Percentiles rank a stretch among this genome's conserved stretches.
These are phyloP conservation scores for Acer campestre DNA, from an alignment of 345 rosid genomes.

Conservation along the genomic window DNA sequence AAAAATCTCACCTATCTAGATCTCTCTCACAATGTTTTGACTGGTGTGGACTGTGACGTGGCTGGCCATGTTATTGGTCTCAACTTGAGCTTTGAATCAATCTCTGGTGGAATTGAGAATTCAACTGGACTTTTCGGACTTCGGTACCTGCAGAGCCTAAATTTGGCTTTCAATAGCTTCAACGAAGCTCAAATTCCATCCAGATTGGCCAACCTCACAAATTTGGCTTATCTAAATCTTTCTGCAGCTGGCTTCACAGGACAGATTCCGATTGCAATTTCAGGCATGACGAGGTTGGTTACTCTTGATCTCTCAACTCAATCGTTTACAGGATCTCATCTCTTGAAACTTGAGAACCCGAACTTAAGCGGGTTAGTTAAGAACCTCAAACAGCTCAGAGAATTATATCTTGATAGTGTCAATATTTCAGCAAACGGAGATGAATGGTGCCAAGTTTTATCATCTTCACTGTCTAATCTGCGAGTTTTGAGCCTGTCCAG, in stretches of 20 bases:
- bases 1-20: constrained; percentile 27
- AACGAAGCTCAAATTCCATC: neutral
- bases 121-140: constrained; percentile 27
- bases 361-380: constrained; percentile 27
- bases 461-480: constrained; percentile 28
- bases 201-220: neutral
- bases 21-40: constrained; percentile 32
- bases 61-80: constrained; percentile 25
- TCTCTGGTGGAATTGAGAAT: constrained; percentile 21
- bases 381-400: constrained; percentile 26
- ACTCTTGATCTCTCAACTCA: constrained; percentile 30
- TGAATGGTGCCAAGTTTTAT: constrained; percentile 37
- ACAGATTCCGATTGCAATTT: constrained; percentile 38
- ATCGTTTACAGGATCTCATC: neutral
- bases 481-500: constrained; percentile 30
- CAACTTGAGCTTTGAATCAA: constrained; percentile 31
- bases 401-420: constrained; percentile 41
- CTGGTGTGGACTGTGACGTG: constrained; percentile 25
- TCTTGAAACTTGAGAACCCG: constrained; percentile 27
- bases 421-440: constrained; percentile 29
- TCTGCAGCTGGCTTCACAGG: constrained; percentile 41
- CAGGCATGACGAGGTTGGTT: constrained; percentile 26
- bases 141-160: constrained; percentile 13
- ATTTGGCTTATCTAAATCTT: constrained; percentile 28
- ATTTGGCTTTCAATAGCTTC: constrained; percentile 26